Conservation (phyloP, 495 filamentous ascomycete species). For the Hypoxylon subgilvum region DNA sequence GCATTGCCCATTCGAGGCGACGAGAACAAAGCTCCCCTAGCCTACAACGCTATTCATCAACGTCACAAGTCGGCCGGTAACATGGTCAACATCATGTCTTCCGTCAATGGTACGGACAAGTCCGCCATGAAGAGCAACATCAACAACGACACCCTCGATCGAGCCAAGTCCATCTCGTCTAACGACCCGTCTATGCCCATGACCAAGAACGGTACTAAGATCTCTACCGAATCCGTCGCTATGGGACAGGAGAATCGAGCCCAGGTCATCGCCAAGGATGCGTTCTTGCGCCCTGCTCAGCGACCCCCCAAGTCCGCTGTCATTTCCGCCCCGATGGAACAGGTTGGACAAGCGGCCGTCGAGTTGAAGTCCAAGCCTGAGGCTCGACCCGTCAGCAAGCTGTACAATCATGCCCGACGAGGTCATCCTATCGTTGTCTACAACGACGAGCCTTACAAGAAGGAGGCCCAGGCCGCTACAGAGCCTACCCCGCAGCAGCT, state of each 20-base stretch:
- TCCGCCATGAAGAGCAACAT: conserved; percentile 73
- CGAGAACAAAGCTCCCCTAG: conserved; percentile 69
- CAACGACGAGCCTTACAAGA: conserved; percentile 59
- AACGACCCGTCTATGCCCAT: no score
- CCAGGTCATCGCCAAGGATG: conserved; percentile 54
- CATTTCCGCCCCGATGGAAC: conserved; percentile 54
- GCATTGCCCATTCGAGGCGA: conserved; percentile 64
- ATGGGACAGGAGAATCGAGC: conserved; percentile 53
- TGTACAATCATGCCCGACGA: conserved; percentile 62
- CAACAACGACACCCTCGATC: conserved; percentile 83
- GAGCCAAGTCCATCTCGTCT: conserved; percentile 50
- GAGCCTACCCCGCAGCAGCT: neutral
- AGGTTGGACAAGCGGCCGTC: conserved; percentile 36
- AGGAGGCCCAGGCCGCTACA: conserved; percentile 2
- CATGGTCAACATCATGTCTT: conserved; percentile 59
- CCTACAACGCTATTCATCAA: conserved; percentile 71
- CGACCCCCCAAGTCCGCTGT: conserved; percentile 62
- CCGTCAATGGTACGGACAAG: conserved; percentile 60
- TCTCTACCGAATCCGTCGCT: conserved; percentile 40
- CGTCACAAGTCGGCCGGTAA: conserved; percentile 82
- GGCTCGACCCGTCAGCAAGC: conserved; percentile 47
- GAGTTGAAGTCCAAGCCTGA: conserved; percentile 31
- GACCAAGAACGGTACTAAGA: neutral
- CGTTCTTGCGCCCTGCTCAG: conserved; percentile 68
- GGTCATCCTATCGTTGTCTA: conserved; percentile 62